A percentile compares a stretch with the other conserved stretches of the same genome.
These are phyloP conservation scores for Eucalyptus lansdowneana DNA, from an alignment of 345 rosid species.

Conservation along the genomic window DNA sequence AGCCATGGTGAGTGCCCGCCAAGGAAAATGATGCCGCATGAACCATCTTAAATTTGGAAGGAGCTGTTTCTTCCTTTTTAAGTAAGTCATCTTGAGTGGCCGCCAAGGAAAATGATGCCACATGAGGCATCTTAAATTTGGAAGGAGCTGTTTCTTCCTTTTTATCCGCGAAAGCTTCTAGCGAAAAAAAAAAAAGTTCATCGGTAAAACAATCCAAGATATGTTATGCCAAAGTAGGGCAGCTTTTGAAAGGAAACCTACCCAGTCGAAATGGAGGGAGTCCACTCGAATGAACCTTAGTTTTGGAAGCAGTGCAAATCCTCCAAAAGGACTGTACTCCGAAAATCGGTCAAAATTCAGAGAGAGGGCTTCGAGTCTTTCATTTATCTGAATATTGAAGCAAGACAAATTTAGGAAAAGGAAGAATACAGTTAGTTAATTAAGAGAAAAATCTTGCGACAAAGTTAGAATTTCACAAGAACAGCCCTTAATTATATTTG, in stretches of 20 bases:
- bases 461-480: not conserved
- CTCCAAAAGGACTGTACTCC: not conserved
- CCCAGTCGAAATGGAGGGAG: not conserved
- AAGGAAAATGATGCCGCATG: not conserved
- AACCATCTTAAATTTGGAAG: not conserved
- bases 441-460: not conserved
- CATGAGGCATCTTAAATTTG: not conserved
- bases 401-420: not conserved
- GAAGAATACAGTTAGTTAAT: not conserved
- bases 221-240: not conserved
- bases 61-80: too few relatives aligned
- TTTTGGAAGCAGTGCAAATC: not conserved
- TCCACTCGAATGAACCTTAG: not conserved
- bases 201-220: not conserved
- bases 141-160: not conserved
- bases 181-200: too few relatives aligned
- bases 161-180: too few relatives aligned
- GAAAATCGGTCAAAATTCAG: not conserved
- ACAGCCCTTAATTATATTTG: not conserved
- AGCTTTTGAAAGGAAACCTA: not conserved
- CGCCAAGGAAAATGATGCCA: not conserved
- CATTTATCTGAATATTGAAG: not conserved
- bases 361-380: not conserved
- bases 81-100: not conserved
- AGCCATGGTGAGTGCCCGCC: rapidly evolving